Evolutionary conservation across 164 flowering plant species (phyloP).

Genomic region (Malania oleifera): DNA sequence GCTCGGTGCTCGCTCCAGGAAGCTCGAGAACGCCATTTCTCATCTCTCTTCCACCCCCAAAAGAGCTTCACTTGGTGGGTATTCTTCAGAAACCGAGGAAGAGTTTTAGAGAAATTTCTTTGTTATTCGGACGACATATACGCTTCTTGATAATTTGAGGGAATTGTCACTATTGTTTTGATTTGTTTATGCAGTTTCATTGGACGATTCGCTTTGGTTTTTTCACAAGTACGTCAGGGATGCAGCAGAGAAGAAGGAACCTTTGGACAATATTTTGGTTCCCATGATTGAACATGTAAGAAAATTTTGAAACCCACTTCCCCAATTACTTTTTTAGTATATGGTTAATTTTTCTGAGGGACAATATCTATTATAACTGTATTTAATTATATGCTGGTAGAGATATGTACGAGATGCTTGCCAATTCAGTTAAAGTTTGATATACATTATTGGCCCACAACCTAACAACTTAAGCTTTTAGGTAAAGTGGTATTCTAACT

Average conservation of each 20-base stretch:
- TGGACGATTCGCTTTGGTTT: constrained; percentile 62
- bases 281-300: constrained; percentile 61
- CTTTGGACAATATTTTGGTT: constrained; percentile 50
- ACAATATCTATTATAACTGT: too few species aligned
- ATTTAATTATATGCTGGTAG: too few species aligned
- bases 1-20: constrained; percentile 47
- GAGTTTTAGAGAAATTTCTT: neutral
- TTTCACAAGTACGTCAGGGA: constrained; percentile 47
- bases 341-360: too few species aligned
- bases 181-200: constrained; percentile 25
- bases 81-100: neutral
- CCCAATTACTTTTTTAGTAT: too few species aligned
- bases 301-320: too few species aligned
- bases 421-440: too few species aligned
- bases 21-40: constrained; percentile 54
- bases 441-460: too few species aligned
- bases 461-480: too few species aligned
- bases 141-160: neutral
- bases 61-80: constrained; percentile 27
- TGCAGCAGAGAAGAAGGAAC: constrained; percentile 36
- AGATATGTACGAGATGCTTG: too few species aligned
- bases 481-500: too few species aligned
- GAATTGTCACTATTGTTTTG: neutral
- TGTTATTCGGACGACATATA: neutral
- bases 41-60: constrained; percentile 29